Evolutionary conservation across 495 filamentous ascomycete genomes (phyloP).

Genomic region (Echria macrotheca): DNA sequence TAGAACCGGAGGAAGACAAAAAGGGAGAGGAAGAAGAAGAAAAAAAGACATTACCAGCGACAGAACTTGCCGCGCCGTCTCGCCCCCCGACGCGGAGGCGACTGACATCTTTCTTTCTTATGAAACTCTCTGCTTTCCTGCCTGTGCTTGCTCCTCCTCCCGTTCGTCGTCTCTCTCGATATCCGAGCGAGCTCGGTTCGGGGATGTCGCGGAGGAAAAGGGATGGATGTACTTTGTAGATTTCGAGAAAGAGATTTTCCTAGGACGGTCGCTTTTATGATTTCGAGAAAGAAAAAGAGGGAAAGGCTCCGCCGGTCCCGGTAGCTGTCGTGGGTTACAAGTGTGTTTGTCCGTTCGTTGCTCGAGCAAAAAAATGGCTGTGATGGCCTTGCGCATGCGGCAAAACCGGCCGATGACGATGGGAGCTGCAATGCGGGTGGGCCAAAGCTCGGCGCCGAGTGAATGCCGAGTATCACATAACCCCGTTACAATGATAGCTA

Average conservation of each 20-base stretch:
- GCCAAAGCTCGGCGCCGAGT: slow-evolving; percentile 14
- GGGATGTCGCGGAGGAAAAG: neutral
- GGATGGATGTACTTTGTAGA: neutral
- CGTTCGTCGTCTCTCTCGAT: no score
- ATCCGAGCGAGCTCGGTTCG: no score
- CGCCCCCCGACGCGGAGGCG: slow-evolving; percentile 48
- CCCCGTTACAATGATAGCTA: slow-evolving; percentile 8
- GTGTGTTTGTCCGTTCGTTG: no score
- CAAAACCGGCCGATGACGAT: slow-evolving; percentile 17
- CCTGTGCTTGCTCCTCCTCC: neutral
- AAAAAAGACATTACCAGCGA: slow-evolving; percentile 61
- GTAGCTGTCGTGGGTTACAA: no score
- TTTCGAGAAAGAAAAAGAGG: no score
- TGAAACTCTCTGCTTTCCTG: neutral
- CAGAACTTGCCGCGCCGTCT: slow-evolving; percentile 64
- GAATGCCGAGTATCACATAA: neutral
- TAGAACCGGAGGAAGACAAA: no score
- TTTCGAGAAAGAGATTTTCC: slow-evolving; percentile 2
- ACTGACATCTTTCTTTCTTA: slow-evolving; percentile 35
- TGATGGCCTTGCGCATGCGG: no score
- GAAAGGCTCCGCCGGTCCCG: no score
- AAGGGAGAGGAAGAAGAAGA: no score
- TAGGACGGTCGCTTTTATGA: no score
- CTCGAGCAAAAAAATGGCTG: no score
- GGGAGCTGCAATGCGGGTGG: slow-evolving; percentile 3